These are phyloP conservation scores for Stylosanthes scabra DNA, from an alignment of 331 rosid genomes.

Conservation along the genomic window DNA sequence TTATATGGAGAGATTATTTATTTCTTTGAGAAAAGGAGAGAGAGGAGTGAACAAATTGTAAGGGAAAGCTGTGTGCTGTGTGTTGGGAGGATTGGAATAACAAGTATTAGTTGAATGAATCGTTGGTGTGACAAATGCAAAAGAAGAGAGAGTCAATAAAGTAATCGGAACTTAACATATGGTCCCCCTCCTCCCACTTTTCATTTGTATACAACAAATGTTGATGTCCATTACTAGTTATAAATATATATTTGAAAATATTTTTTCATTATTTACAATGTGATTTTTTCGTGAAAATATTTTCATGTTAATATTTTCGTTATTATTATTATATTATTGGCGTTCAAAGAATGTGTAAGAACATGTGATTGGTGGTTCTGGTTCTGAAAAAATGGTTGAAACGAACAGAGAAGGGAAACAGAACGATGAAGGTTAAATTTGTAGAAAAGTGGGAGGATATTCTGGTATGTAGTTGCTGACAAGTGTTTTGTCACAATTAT, in stretches of 20 bases:
- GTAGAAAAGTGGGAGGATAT: neutral
- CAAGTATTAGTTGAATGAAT: constrained; percentile 58
- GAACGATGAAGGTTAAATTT: too few relatives aligned
- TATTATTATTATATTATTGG: too few relatives aligned
- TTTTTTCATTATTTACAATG: too few relatives aligned
- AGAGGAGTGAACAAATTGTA: neutral
- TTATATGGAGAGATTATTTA: constrained; percentile 7
- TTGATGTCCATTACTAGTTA: too few relatives aligned
- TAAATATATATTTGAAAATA: too few relatives aligned
- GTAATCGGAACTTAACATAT: constrained; percentile 39
- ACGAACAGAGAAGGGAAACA: neutral
- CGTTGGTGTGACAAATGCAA: constrained; percentile 53
- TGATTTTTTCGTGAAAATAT: too few relatives aligned
- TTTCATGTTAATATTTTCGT: too few relatives aligned
- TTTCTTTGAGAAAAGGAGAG: neutral
- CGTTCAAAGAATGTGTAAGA: too few relatives aligned
- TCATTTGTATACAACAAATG: neutral
- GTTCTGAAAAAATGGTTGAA: neutral
- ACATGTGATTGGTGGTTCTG: too few relatives aligned
- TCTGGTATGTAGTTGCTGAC: constrained; percentile 11
- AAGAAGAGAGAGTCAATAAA: constrained; percentile 45
- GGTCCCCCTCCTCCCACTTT: constrained; percentile 48
- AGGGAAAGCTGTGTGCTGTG: constrained; percentile 27
- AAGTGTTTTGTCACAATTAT: neutral
- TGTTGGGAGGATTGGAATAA: constrained; percentile 44